Evolutionary conservation across 768 basidiomycete genomes (phyloP), one percentile per base, ranked within the genome.

Genomic region (Mycena rosella): DNA sequence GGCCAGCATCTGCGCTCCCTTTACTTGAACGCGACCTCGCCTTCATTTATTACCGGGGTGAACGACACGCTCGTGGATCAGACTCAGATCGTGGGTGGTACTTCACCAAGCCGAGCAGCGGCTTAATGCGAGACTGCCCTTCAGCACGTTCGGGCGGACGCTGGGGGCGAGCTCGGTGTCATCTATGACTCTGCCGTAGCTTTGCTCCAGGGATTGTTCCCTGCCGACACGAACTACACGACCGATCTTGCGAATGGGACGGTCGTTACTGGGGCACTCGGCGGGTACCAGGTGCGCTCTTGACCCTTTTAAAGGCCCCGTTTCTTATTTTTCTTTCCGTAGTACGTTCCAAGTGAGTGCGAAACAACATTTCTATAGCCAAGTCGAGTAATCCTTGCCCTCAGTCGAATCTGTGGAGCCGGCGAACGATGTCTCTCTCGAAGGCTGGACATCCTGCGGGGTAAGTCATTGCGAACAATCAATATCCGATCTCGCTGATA

Each of bases 161-260:
- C 85, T 29, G 90, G 90, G 8, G 91, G 87, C 20, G 92, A 94
- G 78, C 86, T 85, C 20, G 86, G 83, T 38, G 89, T 91, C n/a
- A 88, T 90, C 47, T 83, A 83, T 67, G 87, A 92, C 71, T 89
- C 90, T 6, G 89, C 91, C 13, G 78, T 86, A 27, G 90, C 92
- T 0, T 77, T 93, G 56, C 77, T 90, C 13, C 93, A 94, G 75
- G 92, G 92, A 15, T 74, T 94, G 48, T 90, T 85, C 79, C 92
- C 91, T 3, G 77, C 80, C 3, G 86, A 83, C 6, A 29, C 69
- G 17, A 70, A 75, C 26, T 85, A 85, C 54, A 86, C 79, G 22
- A 86, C 82, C 17, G 86, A 85, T 0, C 81, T 94, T n/a, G 89
- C 92, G 1, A 90, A 94, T 72, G 88, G 89, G 2, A 83, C 89